Percentiles rank a stretch among this genome's conserved stretches.
phyloP scores from a whole-genome alignment of 1,284 basidiomycete genomes.

The Vanrija pseudolonga region DNA sequence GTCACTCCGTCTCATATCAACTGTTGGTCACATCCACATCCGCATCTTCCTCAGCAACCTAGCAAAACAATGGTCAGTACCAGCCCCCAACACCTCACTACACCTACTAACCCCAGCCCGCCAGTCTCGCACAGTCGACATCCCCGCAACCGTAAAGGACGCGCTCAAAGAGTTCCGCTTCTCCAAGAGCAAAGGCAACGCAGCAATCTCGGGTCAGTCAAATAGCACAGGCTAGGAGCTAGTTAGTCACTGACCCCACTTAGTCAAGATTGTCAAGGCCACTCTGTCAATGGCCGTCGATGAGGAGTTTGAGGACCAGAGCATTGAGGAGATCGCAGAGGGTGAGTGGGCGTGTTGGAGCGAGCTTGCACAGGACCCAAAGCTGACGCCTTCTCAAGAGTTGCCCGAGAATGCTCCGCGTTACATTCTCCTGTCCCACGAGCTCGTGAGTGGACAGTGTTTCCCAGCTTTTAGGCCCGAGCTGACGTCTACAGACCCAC shows the following conservation, averaged over 20 bases:
- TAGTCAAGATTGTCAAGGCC: slow-evolving; percentile 79
- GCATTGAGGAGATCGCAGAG: slow-evolving; percentile 76
- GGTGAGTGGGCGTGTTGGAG: slow-evolving; percentile 52
- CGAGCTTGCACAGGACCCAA: neutral
- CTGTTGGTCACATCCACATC: too few relatives aligned
- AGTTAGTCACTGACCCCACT: neutral
- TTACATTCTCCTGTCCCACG: slow-evolving; percentile 79
- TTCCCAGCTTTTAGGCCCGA: neutral
- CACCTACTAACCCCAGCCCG: slow-evolving; percentile 29
- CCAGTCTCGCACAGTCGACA: slow-evolving; percentile 71
- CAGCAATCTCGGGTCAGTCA: slow-evolving; percentile 61
- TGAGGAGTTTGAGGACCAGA: slow-evolving; percentile 69
- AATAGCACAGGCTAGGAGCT: too few relatives aligned
- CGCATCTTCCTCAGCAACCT: neutral
- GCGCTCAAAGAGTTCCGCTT: slow-evolving; percentile 79
- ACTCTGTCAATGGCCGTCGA: slow-evolving; percentile 75
- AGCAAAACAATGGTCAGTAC: slow-evolving; percentile 1
- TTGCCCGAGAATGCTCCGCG: slow-evolving; percentile 85
- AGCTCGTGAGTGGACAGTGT: slow-evolving; percentile 54
- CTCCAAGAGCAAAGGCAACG: slow-evolving; percentile 61
- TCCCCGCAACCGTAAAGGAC: slow-evolving; percentile 69
- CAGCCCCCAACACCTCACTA: neutral
- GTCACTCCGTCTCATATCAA: too few relatives aligned
- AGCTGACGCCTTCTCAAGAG: slow-evolving; percentile 54
- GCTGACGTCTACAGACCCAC: slow-evolving; percentile 54